These are phyloP conservation scores for Fennellomyces sp. DNA, from an alignment of 371 early-diverging fungal species.

Conservation along the genomic window DNA sequence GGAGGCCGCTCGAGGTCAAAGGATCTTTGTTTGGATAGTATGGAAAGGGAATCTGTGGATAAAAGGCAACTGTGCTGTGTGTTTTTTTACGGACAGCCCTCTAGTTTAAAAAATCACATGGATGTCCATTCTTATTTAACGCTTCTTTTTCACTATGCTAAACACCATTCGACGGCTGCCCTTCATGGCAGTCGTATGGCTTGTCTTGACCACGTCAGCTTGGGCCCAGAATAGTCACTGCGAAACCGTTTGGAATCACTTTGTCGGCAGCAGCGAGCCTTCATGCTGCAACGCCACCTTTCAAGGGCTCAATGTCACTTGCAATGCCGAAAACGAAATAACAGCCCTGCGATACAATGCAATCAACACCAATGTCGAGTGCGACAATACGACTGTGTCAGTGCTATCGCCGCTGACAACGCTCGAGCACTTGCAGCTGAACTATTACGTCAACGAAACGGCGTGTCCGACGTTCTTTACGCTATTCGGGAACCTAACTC, in stretches of 20 bases:
- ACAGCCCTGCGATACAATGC: neutral
- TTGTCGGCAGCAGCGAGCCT: neutral
- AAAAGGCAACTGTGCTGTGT: no score
- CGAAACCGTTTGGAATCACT: neutral
- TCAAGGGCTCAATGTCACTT: neutral
- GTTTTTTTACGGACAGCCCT: no score
- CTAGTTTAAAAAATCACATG: no score
- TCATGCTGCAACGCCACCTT: neutral
- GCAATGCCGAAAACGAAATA: neutral
- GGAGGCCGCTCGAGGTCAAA: neutral
- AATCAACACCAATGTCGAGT: neutral
- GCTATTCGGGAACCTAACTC: conserved; percentile 2
- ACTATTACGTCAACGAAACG: conserved; percentile 9
- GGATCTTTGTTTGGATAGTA: neutral
- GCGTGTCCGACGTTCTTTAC: conserved; percentile 1
- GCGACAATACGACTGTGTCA: neutral
- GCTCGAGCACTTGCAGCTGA: conserved; percentile 3
- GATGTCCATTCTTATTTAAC: no score
- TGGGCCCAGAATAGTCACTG: no score
- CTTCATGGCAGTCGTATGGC: no score
- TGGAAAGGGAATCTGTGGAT: no score
- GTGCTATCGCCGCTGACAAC: neutral
- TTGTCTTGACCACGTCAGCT: no score
- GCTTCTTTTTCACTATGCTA: no score
- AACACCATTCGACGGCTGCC: no score